A percentile compares a stretch with the other conserved stretches of the same genome.
Conservation (phyloP, 192 early-diverging fungal genomes). For the Podila minutissima region DNA sequence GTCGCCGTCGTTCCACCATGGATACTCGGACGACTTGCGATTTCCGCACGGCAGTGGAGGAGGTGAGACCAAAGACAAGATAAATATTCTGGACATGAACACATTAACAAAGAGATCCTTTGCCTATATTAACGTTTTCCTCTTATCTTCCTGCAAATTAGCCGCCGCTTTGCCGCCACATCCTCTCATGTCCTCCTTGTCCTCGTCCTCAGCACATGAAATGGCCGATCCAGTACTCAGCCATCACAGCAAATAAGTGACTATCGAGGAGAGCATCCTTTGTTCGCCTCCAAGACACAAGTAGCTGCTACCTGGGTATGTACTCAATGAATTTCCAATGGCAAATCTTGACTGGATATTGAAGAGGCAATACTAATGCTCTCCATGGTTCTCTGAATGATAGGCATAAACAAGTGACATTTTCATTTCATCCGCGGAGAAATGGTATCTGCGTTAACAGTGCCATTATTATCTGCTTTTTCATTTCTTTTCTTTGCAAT, state of each 20-base stretch:
- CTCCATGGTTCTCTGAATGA: too few relatives aligned
- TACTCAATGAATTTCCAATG: too few relatives aligned
- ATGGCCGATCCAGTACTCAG: conserved; percentile 20
- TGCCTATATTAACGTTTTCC: not conserved
- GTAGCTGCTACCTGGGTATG: not conserved
- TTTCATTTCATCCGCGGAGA: too few relatives aligned
- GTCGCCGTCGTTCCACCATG: conserved; percentile 9
- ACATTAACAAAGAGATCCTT: too few relatives aligned
- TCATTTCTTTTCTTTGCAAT: not conserved
- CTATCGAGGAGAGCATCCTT: not conserved
- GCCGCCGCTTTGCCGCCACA: conserved; percentile 36
- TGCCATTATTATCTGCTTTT: too few relatives aligned
- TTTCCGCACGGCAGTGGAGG: conserved; percentile 18
- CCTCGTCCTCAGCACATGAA: conserved; percentile 14
- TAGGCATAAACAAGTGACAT: too few relatives aligned
- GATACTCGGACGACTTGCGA: conserved; percentile 25
- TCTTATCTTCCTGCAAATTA: not conserved
- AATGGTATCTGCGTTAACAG: too few relatives aligned
- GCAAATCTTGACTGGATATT: too few relatives aligned
- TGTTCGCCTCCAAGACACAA: too few relatives aligned
- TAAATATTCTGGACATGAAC: not conserved
- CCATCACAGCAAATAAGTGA: conserved; percentile 19
- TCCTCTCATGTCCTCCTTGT: conserved; percentile 41
- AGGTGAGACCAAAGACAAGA: too few relatives aligned
- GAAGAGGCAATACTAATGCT: too few relatives aligned